phyloP scores from a whole-genome alignment of 116 monocot genomes.

The Cymodocea nodosa region DNA sequence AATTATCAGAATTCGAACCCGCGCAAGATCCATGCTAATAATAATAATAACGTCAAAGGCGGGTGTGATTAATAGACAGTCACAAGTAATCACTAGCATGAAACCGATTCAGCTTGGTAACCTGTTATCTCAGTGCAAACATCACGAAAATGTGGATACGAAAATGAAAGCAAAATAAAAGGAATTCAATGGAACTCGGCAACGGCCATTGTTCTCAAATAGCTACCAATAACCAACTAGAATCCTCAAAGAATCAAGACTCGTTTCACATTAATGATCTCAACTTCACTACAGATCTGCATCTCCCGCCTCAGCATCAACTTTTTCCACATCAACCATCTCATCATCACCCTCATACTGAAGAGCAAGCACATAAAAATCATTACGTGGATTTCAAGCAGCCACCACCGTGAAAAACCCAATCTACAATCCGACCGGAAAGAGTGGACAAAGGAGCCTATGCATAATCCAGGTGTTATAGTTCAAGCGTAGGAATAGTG shows the following conservation, averaged over 20 bases:
- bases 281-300: slow-evolving; percentile 29
- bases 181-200: background rate
- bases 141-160: background rate
- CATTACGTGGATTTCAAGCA: background rate
- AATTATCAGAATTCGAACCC: too few species aligned
- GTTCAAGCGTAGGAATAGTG: background rate
- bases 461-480: background rate
- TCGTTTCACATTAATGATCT: background rate
- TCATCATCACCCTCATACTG: slow-evolving; percentile 61
- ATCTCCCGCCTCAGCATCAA: slow-evolving; percentile 37
- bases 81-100: background rate
- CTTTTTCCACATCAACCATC: slow-evolving; percentile 59
- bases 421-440: background rate
- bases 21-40: too few species aligned
- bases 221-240: too few species aligned
- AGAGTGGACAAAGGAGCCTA: background rate
- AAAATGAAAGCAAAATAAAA: background rate
- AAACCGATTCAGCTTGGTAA: background rate
- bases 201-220: background rate
- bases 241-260: too few species aligned
- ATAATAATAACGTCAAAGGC: too few species aligned
- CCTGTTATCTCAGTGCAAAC: background rate
- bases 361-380: slow-evolving; percentile 12
- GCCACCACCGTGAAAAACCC: background rate
- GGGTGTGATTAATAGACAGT: too few species aligned